Conservation (phyloP, 441 rosid genomes). For the Mallotus repandus region DNA sequence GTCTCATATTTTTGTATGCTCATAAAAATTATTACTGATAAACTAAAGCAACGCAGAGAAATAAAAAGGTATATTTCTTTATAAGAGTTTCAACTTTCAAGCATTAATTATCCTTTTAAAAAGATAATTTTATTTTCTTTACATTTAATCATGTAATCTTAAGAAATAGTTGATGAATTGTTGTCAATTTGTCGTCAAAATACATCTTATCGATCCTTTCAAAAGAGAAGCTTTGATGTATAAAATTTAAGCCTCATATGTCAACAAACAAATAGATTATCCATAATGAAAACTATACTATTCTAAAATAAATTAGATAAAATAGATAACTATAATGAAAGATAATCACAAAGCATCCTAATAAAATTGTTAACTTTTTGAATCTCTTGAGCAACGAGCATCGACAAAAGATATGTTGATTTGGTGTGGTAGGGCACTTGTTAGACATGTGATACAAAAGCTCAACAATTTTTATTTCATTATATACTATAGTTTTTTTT, state of each 20-base stretch:
- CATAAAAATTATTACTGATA: too few relatives aligned
- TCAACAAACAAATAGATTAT: neutral
- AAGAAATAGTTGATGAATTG: too few relatives aligned
- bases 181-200: too few relatives aligned
- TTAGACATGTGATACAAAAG: slow-evolving; percentile 32
- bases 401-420: slow-evolving; percentile 9
- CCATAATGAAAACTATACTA: neutral
- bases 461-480: slow-evolving; percentile 9
- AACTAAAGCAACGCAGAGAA: too few relatives aligned
- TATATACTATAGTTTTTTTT: neutral
- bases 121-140: too few relatives aligned
- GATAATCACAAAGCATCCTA: neutral
- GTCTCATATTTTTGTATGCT: too few relatives aligned
- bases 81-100: too few relatives aligned
- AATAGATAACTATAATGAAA: neutral
- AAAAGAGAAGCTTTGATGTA: neutral
- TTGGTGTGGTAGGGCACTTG: slow-evolving; percentile 26
- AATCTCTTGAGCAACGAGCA: slow-evolving; percentile 30
- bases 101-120: too few relatives aligned
- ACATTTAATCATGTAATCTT: too few relatives aligned
- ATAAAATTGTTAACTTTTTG: neutral
- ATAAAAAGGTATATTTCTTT: too few relatives aligned
- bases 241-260: neutral
- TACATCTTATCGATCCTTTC: too few relatives aligned
- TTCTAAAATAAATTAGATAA: neutral